Conservation (phyloP, 371 early-diverging fungal genomes). For the Homolaphlyctis polyrhiza region DNA sequence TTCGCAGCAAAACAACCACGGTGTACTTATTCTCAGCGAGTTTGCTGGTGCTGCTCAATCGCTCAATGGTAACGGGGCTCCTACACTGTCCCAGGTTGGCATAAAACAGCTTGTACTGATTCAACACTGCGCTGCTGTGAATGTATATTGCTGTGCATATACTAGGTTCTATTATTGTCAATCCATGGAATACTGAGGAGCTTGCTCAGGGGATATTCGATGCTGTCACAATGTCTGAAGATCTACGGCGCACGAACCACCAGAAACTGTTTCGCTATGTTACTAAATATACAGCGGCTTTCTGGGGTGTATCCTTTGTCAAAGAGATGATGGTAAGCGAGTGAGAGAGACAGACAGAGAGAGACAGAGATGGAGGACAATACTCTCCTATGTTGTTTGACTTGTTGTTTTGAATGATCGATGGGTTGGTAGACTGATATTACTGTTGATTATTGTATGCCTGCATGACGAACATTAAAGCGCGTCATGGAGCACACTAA, state of each 20-base stretch:
- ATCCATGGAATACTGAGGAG: constrained; percentile 98
- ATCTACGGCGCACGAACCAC: constrained; percentile 75
- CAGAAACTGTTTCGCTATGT: constrained; percentile 91
- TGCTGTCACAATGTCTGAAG: constrained; percentile 89
- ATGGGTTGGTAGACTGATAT: not conserved
- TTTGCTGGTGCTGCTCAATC: constrained; percentile 99
- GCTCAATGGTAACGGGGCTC: constrained; percentile 66
- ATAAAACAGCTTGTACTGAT: too few species aligned
- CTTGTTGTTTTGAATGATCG: not conserved
- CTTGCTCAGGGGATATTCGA: constrained; percentile 85
- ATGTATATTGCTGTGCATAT: not conserved
- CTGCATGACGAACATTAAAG: constrained; percentile 13
- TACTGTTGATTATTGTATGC: not conserved
- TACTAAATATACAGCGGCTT: constrained; percentile 95
- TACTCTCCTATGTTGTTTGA: too few species aligned
- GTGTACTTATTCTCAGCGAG: constrained; percentile 95
- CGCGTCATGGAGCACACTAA: constrained; percentile 68
- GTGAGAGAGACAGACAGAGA: too few species aligned
- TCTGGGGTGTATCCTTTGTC: constrained; percentile 97
- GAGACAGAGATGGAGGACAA: too few species aligned
- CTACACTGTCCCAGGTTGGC: too few species aligned
- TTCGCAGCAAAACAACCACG: constrained; percentile 87
- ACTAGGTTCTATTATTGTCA: constrained; percentile 83
- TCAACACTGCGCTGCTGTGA: too few species aligned
- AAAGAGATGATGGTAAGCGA: too few species aligned